These are phyloP conservation scores for Scleroderma citrinum DNA, from an alignment of 768 basidiomycete genomes.

Conservation along the genomic window DNA sequence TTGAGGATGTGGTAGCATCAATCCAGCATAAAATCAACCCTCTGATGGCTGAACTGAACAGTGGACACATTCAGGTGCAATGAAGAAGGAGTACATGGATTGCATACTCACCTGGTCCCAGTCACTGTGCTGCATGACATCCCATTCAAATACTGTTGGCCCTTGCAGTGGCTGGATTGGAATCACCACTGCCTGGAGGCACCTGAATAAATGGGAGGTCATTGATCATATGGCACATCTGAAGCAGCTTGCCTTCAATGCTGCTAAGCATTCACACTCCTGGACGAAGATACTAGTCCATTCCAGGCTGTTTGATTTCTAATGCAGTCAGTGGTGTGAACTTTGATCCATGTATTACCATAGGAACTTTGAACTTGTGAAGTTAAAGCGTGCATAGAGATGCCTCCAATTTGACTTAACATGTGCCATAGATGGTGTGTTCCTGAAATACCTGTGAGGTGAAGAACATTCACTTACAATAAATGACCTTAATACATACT, in stretches of 20 bases:
- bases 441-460: constrained; percentile 2
- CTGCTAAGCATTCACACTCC: background rate
- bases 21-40: constrained; percentile 18
- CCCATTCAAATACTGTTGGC: background rate
- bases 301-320: too few species aligned
- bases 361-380: constrained; percentile 29
- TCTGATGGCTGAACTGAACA: constrained; percentile 15
- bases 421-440: background rate
- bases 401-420: constrained; percentile 6
- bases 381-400: constrained; percentile 19
- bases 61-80: constrained; percentile 24
- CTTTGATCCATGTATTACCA: background rate
- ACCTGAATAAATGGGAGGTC: background rate
- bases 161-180: background rate
- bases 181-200: background rate
- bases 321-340: too few species aligned
- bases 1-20: constrained; percentile 19
- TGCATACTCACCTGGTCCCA: background rate
- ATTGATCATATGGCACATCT: background rate
- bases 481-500: constrained; percentile 11
- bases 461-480: background rate
- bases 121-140: background rate
- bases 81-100: constrained; percentile 3
- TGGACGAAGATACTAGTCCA: background rate
- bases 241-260: background rate